phyloP scores from a whole-genome alignment of 306 rosid species.

The Lotus japonicus region DNA sequence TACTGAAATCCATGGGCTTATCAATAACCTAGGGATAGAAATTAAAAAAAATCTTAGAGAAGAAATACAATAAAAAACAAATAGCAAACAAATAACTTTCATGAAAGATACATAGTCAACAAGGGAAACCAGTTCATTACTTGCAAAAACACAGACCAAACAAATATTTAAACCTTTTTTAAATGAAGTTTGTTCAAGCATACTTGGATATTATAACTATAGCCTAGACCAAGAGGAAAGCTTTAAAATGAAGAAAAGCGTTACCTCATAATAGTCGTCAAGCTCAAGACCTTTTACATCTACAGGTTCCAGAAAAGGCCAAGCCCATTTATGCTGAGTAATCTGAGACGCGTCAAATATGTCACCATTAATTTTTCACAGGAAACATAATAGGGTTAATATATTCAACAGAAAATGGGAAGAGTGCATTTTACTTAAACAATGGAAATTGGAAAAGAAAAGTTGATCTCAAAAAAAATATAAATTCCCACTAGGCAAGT shows the following conservation, averaged over 20 bases:
- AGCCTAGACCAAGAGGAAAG: neutral
- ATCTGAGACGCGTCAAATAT: conserved; percentile 43
- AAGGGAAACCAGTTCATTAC: neutral
- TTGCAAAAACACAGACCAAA: neutral
- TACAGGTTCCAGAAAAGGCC: conserved; percentile 81
- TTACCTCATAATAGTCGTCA: conserved; percentile 70
- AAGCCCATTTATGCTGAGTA: conserved; percentile 64
- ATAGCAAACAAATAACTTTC: neutral
- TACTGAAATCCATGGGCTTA: conserved; percentile 84
- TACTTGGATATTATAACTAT: neutral
- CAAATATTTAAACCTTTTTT: conserved; percentile 1
- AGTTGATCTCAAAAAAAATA: neutral
- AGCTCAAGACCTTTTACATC: conserved; percentile 79
- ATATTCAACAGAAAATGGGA: neutral
- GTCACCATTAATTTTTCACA: neutral
- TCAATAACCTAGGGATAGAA: conserved; percentile 55
- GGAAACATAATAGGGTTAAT: neutral
- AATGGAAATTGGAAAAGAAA: neutral
- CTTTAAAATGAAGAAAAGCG: neutral
- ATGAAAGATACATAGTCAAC: neutral
- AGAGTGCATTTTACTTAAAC: neutral
- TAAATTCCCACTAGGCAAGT: neutral
- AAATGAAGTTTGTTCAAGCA: neutral
- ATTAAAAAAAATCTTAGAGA: neutral
- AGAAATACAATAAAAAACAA: neutral